phyloP scores from a whole-genome alignment of 129 eudicot genomes.

The Daucus carota region DH1_v3.0 NC_030382.2:28864001-28864500 shows the following conservation, averaged over 20 bases:
- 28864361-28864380: not conserved
- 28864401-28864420: not conserved
- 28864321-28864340: not conserved
- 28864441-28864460: not conserved
- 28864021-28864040: not conserved
- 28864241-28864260: constrained; percentile 98
- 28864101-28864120: not conserved
- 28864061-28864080: not conserved
- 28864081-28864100: not conserved
- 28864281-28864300: constrained; percentile 93
- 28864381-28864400: not conserved
- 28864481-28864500: too few relatives aligned
- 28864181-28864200: not conserved
- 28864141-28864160: not conserved
- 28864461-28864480: not conserved
- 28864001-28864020: not conserved
- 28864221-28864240: constrained; percentile 75
- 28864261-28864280: constrained; percentile 74
- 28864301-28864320: constrained; percentile 1
- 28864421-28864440: too few relatives aligned
- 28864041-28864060: not conserved
- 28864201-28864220: not conserved
- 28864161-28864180: not conserved
- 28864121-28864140: not conserved
- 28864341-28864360: not conserved